Conservation (phyloP, 2,329 filamentous ascomycete genomes). For the Fusarium sp. region DNA sequence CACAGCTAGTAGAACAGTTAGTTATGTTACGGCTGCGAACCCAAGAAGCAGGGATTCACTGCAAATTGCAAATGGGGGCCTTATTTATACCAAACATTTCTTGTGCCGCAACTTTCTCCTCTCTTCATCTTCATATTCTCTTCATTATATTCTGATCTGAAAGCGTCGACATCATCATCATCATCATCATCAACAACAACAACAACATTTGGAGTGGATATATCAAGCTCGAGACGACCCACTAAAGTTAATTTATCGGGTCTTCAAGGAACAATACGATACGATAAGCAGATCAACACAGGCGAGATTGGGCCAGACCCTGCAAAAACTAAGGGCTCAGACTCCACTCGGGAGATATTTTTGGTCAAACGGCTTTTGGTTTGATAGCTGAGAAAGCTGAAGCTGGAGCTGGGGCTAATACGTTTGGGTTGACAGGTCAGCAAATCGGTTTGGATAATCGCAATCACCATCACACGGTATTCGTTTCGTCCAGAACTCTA, state of each 20-base stretch:
- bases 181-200: too few species aligned
- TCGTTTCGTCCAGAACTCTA: neutral
- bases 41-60: constrained; percentile 6
- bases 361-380: constrained; percentile 8
- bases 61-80: neutral
- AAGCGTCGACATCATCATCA: neutral
- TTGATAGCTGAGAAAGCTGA: constrained; percentile 7
- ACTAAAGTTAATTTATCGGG: constrained; percentile 34
- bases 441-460: constrained; percentile 1
- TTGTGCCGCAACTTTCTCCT: constrained; percentile 1
- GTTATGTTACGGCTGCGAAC: neutral
- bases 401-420: constrained; percentile 12
- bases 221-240: constrained; percentile 9
- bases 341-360: constrained; percentile 32
- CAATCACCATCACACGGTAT: neutral
- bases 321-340: constrained; percentile 3
- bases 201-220: constrained; percentile 23
- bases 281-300: constrained; percentile 3
- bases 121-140: neutral
- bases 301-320: constrained; percentile 19
- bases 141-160: neutral
- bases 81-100: neutral
- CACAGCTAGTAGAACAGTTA: neutral
- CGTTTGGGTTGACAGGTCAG: constrained; percentile 20
- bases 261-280: constrained; percentile 1